A percentile compares a stretch with the other conserved stretches of the same genome.
Evolutionary conservation across 202 grass and related monocot genomes (phyloP).

Genomic region (Tripidium arundinaceum): DNA sequence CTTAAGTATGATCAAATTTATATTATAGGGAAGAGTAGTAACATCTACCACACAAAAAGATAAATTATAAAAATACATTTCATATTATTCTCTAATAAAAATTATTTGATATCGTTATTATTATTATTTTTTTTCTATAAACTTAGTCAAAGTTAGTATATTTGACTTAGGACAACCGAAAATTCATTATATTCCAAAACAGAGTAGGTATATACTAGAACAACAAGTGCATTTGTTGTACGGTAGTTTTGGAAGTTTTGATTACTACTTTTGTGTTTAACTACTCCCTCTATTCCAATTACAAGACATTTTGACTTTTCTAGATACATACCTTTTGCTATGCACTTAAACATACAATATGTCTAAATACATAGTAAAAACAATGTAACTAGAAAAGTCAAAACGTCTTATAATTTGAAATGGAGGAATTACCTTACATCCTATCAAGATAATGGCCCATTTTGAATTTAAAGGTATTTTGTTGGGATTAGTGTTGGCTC

Average conservation of each 20-base stretch:
- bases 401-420: neutral
- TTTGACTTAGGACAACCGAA: neutral
- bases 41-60: neutral
- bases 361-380: too few relatives aligned
- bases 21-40: neutral
- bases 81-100: neutral
- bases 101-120: neutral
- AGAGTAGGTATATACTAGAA: neutral
- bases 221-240: neutral
- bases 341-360: too few relatives aligned
- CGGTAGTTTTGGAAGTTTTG: too few relatives aligned
- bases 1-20: neutral
- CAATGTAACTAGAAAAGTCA: neutral
- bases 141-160: neutral
- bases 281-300: too few relatives aligned
- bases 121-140: neutral
- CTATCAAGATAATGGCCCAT: too few relatives aligned
- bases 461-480: too few relatives aligned
- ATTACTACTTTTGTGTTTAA: neutral
- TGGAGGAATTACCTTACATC: too few relatives aligned
- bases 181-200: neutral
- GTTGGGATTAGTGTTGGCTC: neutral
- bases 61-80: neutral
- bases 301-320: too few relatives aligned
- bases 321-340: too few relatives aligned